Base-by-base conservation (phyloP, 148 eudicot genomes). In the Amaranthus palmeri region DNA sequence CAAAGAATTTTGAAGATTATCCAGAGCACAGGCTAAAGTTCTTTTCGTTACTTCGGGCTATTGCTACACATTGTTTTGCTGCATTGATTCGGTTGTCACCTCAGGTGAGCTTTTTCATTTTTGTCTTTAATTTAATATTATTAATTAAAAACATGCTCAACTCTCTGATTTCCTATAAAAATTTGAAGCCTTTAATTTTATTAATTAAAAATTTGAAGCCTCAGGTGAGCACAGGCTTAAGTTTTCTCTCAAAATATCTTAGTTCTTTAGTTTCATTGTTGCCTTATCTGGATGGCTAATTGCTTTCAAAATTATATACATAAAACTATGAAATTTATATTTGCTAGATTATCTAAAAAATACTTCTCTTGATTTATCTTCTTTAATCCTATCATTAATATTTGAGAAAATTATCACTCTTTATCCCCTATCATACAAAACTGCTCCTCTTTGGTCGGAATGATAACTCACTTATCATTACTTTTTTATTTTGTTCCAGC, bases 1-100 rank as follows among this genome's bases (percentile, higher is more conserved):
- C 97, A 7, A 96, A 88, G 85, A 96, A 96, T 76, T 96, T 96
- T 77, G 99, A 96, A 82, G 99, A 96, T 85, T 96, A 96, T 76
- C 99, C 99, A 36, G 99, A 96, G 85, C 97, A 96, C 77, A 90
- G 99, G 14, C 82, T 96, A 48, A 96, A 96, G 90, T 96, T 96
- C 81, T 96, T 96, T 76, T 96, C 99, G 3, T 79, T 96, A 63
- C 87, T 96, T 56, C 87, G 91, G 68, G 99, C 99, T 68, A 96
- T 96, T 80, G 97, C 99, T 60, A 80, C 96, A 1, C 88, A 96
- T 76, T 96, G 99, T 87, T 96, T 96, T 78, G 82, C 90, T 73
- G 99, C 97, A 64, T 81, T 96, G 76, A 90, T 92, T 59, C 89
- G 74, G 63, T 72, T 96, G 72, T 92, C 92, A 18, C 86, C 90